Conservation (phyloP, 2,329 filamentous ascomycete genomes). For the Metarhizium rileyi region DNA sequence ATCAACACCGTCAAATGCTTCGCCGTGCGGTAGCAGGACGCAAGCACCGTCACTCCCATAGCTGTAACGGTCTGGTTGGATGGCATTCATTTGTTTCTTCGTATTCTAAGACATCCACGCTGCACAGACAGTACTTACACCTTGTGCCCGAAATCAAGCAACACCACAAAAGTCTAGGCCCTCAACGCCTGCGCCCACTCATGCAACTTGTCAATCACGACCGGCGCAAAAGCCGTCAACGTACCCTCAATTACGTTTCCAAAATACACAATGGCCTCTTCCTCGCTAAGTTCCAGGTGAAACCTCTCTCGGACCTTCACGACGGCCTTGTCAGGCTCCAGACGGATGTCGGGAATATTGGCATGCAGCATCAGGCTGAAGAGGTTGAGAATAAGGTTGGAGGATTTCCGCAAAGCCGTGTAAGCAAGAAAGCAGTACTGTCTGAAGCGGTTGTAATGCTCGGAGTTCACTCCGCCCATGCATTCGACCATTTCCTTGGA, state of each 20-base stretch:
- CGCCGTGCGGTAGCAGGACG: too few relatives aligned
- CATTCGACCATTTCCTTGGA: constrained; percentile 98
- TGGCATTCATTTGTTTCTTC: too few relatives aligned
- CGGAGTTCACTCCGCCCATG: constrained; percentile 78
- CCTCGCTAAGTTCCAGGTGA: constrained; percentile 81
- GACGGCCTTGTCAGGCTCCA: constrained; percentile 89
- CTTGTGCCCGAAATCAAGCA: not conserved
- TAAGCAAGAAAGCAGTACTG: constrained; percentile 96
- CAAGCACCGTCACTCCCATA: too few relatives aligned
- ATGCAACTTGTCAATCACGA: constrained; percentile 91
- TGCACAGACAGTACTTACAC: not conserved
- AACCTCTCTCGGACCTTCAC: constrained; percentile 93
- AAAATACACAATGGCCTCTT: constrained; percentile 82
- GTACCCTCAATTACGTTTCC: constrained; percentile 87
- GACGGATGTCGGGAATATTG: constrained; percentile 88
- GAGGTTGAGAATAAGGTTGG: constrained; percentile 84
- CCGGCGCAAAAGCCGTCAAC: constrained; percentile 78
- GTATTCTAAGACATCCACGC: not conserved
- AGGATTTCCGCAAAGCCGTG: constrained; percentile 79
- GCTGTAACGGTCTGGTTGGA: too few relatives aligned
- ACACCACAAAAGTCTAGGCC: constrained; percentile 34
- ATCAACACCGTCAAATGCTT: too few relatives aligned
- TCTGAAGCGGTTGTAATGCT: constrained; percentile 82
- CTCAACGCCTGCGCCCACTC: constrained; percentile 87
- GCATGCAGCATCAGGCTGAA: constrained; percentile 97